Percentiles rank a stretch among this genome's conserved stretches.
Conservation (phyloP, 2,329 filamentous ascomycete species). For the Ceratocystis variospora region DNA sequence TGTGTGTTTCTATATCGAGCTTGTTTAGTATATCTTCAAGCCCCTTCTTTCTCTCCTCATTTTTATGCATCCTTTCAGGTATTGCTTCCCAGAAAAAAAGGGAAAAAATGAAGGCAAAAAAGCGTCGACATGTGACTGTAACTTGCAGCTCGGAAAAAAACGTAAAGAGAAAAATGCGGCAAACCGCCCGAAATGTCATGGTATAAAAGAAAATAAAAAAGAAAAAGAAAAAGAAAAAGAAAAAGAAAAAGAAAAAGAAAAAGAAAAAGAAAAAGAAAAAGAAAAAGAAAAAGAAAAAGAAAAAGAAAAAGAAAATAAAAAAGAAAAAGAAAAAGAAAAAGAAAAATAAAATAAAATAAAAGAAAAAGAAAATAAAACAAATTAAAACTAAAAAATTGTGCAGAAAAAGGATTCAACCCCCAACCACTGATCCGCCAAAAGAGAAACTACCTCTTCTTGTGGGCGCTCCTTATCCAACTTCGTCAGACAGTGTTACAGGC, state of each 20-base stretch:
- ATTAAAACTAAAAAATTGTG: too few relatives aligned
- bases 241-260: not conserved
- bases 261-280: not conserved
- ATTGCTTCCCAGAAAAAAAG: not conserved
- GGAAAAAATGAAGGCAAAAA: not conserved
- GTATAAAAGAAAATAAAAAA: not conserved
- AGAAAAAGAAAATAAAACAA: not conserved
- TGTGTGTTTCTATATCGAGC: not conserved
- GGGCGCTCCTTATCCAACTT: not conserved
- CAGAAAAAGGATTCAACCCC: not conserved
- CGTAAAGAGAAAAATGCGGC: not conserved
- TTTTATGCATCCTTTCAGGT: not conserved
- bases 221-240: not conserved
- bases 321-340: not conserved
- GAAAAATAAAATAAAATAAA: not conserved
- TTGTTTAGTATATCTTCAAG: not conserved
- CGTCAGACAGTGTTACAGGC: not conserved
- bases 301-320: not conserved
- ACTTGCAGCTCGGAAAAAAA: not conserved
- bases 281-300: not conserved
- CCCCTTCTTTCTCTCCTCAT: not conserved
- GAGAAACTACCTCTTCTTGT: slow-evolving; percentile 2
- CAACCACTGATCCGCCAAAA: slow-evolving; percentile 5
- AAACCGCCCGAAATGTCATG: not conserved
- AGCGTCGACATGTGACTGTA: too few relatives aligned